Evolutionary conservation across 2,329 filamentous ascomycete genomes (phyloP), one percentile per base, ranked within the genome.

Genomic region (Orbilia blumenaviensis): DNA sequence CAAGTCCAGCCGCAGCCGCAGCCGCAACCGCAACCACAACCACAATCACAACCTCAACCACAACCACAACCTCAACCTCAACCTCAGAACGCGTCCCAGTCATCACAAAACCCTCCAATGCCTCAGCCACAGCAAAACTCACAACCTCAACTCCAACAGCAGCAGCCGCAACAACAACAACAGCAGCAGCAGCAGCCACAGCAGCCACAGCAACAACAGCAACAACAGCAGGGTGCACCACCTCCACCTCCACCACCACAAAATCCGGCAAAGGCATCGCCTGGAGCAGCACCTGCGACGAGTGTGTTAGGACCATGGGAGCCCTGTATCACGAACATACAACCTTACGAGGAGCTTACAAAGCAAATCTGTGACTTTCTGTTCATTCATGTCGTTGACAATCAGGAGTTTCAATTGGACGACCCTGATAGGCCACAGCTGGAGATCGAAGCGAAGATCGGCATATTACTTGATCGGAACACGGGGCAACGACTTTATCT

Each of bases 381-480:
- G 9, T 96, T 90, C 81, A 82, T 88, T 54, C 86, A 91, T 66
- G 90, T 95, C 16, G 86, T 95, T 5, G 85, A 86, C 61, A 89
- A 89, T 76, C 85, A 87, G n/a, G 88, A 92, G 78, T 86, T 89
- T 83, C 86, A 67, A 84, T 86, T 9, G 81, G 83, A 21, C 83
- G 87, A 91, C 18, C 83, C 85, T 14, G 87, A 87, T 61, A 86
- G 88, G 14, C 89, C 89, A 5, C 90, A 92, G 75, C 89, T 97
- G 63, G 95, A 99, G 83, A 92, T 99, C 66, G 95, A 99, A 84
- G 95, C 93, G 8, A 98, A 98, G 83, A 86, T 98, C 54, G 95
- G 95, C 16, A 90, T 89, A 25, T 86, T 98, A 12, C 88, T 94
- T 69, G 90, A 92, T 82, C 89, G 89, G 81, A 88, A 90, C 76